Evolutionary conservation across 2,329 filamentous ascomycete genomes (phyloP).

Genomic region (Dactylella cylindrospora): DNA sequence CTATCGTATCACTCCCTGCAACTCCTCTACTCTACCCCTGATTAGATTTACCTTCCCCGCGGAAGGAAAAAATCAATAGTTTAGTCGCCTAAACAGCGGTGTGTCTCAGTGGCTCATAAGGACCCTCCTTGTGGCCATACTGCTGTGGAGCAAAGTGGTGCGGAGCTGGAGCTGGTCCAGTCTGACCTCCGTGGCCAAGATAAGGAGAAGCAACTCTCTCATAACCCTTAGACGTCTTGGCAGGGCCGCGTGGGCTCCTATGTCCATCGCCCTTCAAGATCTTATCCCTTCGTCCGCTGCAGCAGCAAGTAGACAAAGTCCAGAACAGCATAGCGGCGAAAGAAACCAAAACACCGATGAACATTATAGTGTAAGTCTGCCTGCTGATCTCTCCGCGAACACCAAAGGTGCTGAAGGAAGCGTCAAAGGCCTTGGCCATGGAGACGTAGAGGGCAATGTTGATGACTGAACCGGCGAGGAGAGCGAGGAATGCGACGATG

Average conservation of each 20-base stretch:
- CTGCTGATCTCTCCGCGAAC: slow-evolving; percentile 68
- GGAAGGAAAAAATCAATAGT: background rate
- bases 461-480: slow-evolving; percentile 67
- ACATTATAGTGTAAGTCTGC: slow-evolving; percentile 70
- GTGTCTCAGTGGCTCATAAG: slow-evolving; percentile 49
- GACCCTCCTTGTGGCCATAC: slow-evolving; percentile 30
- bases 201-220: slow-evolving; percentile 47
- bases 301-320: slow-evolving; percentile 90
- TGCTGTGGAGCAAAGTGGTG: slow-evolving; percentile 6
- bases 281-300: slow-evolving; percentile 61
- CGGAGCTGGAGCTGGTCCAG: slow-evolving; percentile 33
- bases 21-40: background rate
- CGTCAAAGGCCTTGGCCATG: slow-evolving; percentile 69
- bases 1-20: background rate
- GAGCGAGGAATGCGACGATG: slow-evolving; percentile 60
- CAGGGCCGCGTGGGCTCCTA: slow-evolving; percentile 12
- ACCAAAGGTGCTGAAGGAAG: slow-evolving; percentile 69
- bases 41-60: background rate
- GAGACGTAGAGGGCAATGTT: slow-evolving; percentile 72
- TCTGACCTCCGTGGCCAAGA: slow-evolving; percentile 26
- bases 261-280: slow-evolving; percentile 45
- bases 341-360: slow-evolving; percentile 78
- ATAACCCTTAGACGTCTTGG: slow-evolving; percentile 39
- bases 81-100: slow-evolving; percentile 18
- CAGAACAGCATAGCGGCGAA: slow-evolving; percentile 81